A percentile compares a stretch with the other conserved stretches of the same genome.
These are phyloP conservation scores for Candida sojae DNA, from an alignment of 1,139 yeast species.

Conservation along the genomic window DNA sequence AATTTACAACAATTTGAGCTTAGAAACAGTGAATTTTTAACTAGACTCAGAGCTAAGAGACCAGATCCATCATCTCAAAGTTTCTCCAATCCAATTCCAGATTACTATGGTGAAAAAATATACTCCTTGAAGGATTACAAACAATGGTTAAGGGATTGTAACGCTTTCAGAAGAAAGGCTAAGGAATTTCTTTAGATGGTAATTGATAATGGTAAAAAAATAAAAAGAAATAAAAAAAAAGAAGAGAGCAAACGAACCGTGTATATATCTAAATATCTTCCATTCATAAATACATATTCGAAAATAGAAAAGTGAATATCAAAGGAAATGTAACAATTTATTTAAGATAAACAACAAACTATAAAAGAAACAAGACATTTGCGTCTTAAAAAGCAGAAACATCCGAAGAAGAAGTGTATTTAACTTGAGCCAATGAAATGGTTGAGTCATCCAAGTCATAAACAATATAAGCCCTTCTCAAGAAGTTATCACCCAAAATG, in stretches of 20 bases:
- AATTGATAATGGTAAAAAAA: neutral
- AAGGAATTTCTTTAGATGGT: slow-evolving; percentile 63
- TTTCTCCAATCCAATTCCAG: slow-evolving; percentile 94
- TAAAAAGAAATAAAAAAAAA: neutral
- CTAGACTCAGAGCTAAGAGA: slow-evolving; percentile 72
- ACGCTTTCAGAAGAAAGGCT: slow-evolving; percentile 84
- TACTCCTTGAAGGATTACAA: slow-evolving; percentile 83
- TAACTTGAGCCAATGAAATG: slow-evolving; percentile 28
- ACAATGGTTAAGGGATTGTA: slow-evolving; percentile 95
- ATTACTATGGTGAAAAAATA: slow-evolving; percentile 95
- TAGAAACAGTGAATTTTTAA: slow-evolving; percentile 74
- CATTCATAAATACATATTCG: slow-evolving; percentile 1
- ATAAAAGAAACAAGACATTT: neutral
- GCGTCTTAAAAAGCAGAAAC: slow-evolving; percentile 4
- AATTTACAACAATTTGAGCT: slow-evolving; percentile 46
- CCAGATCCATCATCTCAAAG: slow-evolving; percentile 95
- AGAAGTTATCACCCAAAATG: slow-evolving; percentile 31
- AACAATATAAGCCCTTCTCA: slow-evolving; percentile 31
- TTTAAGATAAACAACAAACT: neutral
- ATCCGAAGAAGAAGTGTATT: slow-evolving; percentile 15
- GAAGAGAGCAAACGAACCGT: neutral
- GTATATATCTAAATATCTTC: neutral
- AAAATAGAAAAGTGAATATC: neutral
- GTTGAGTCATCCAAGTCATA: slow-evolving; percentile 27
- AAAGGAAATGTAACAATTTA: neutral